Conservation (phyloP, 306 rosid genomes). For the Quercus aquifolioides region DNA sequence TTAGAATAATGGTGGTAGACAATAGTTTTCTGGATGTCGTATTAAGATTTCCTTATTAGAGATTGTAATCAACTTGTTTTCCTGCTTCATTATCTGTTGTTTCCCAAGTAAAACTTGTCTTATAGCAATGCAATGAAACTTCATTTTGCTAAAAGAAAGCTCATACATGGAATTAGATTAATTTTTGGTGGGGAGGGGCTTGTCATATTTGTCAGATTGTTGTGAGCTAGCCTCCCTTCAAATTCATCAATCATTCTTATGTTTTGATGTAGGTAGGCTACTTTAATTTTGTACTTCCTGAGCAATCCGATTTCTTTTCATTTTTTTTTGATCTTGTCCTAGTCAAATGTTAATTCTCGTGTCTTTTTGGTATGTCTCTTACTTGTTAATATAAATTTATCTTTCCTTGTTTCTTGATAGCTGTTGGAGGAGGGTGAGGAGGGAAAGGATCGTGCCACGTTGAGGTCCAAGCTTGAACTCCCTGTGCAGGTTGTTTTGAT, state of each 20-base stretch:
- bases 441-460: slow-evolving; percentile 82
- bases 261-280: background rate
- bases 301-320: background rate
- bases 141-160: background rate
- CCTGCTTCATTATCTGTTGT: background rate
- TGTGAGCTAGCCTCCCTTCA: background rate
- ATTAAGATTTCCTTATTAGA: background rate
- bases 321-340: background rate
- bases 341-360: slow-evolving; percentile 7
- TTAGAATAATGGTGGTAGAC: too few species aligned
- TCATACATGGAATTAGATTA: background rate
- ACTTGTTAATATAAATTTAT: slow-evolving; percentile 11
- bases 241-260: background rate
- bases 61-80: background rate
- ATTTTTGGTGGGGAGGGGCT: background rate
- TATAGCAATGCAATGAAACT: background rate
- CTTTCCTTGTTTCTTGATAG: slow-evolving; percentile 35
- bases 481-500: slow-evolving; percentile 87
- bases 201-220: background rate
- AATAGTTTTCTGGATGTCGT: background rate
- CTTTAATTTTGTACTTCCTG: background rate
- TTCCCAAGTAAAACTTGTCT: background rate
- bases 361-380: slow-evolving; percentile 11
- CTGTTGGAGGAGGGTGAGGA: slow-evolving; percentile 96
- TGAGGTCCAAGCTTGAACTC: slow-evolving; percentile 97